Evolutionary conservation across 2,329 filamentous ascomycete species (phyloP), one percentile per base, ranked within the genome.

Genomic region (Colletotrichum lupini): DNA sequence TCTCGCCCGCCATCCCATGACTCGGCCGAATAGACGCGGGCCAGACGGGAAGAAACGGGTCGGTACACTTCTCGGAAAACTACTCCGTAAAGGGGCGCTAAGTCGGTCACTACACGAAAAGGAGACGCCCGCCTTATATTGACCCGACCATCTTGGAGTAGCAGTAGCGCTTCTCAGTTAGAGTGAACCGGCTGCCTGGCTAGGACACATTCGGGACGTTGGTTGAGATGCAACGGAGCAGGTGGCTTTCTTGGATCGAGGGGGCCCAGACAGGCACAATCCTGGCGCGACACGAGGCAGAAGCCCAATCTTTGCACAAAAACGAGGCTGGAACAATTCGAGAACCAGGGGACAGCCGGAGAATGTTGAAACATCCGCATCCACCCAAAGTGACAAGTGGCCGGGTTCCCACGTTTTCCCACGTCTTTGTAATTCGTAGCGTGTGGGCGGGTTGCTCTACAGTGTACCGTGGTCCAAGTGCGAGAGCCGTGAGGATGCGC

Each of bases 381-480:
- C 59, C 55, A 64, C 55, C 46, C 55, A 46, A 73, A 55, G 60
- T 60, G 66, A 60, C 59, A 73, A 60, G 42, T 58, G 55, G 55
- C 70, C 70, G 42, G 70, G 70, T 30, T 73, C 52, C 70, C 66
- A 72, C 70, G 70, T 72, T 72, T 69, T 72, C 57, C 32, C 56
- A n/a, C 61, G 52, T 55, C 56, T 57, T 19, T 42, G 53, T 16
- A 56, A 56, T 56, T 14, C 22, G 53, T 24, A 56, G 53, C 53
- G 53, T 56, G 26, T 56, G 26, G 7, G 53, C 53, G 26, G 53
- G 53, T 49, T 19, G 42, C 19, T 42, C 42, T n/a, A 19, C n/a
- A 49, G 42, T 49, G 42, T 49, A 49, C 42, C 42, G 16, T 42
- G 37, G 37, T 42, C 37, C 37, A 49, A 8, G 42, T 49, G 42